Base-by-base conservation (phyloP, 2,329 filamentous ascomycete genomes). In the Capronia epimyces region DNA sequence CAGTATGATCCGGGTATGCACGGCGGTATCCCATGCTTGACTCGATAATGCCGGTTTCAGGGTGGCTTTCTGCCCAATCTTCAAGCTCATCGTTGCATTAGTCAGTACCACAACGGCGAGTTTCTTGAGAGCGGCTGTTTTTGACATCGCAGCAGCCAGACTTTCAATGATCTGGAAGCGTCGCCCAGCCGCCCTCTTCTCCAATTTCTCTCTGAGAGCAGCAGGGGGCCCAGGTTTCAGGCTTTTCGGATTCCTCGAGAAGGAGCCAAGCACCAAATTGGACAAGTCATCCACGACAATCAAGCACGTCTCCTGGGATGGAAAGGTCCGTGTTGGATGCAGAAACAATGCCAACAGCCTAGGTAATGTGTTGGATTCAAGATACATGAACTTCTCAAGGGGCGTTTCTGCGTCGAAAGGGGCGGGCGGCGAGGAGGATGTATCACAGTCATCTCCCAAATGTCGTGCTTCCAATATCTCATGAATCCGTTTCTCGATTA, bases 21-120 rank as follows among this genome's bases (percentile, higher is more conserved):
- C 73, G 25, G 82, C 84, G 57, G 81, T 82, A 54, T 95, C 89
- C 90, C 90, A 96, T 36, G 86, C 80, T 16, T 75, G 76, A 12
- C 86, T 83, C 50, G 84, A 84, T 56, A 96, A 76, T 34, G 87
- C 82, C 13, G 89, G 86, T 46, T 84, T 78, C 43, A 97, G 72
- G 9, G 84, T 79, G 12, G 89, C 86, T 75, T 79, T 58, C 72
- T 76, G 57, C 78, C 83, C 74, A 16, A 9, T 31, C 55, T 85
- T 82, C 70, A 94, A 84, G 59, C 83, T 86, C n/a, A 88, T 94
- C 36, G 84, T 85, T 52, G 86, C 88, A 65, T 94, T 89, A 31
- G 83, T 89, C 43, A 89, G 76, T 16, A 93, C 66, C 2, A 95
- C 73, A 36, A 95, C 75, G 20, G 88, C 86, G 46, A 90, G 75